Percentiles rank a stretch among this genome's conserved stretches.
phyloP scores from a whole-genome alignment of 2,329 filamentous ascomycete genomes.

The Epichloe baconii region DNA sequence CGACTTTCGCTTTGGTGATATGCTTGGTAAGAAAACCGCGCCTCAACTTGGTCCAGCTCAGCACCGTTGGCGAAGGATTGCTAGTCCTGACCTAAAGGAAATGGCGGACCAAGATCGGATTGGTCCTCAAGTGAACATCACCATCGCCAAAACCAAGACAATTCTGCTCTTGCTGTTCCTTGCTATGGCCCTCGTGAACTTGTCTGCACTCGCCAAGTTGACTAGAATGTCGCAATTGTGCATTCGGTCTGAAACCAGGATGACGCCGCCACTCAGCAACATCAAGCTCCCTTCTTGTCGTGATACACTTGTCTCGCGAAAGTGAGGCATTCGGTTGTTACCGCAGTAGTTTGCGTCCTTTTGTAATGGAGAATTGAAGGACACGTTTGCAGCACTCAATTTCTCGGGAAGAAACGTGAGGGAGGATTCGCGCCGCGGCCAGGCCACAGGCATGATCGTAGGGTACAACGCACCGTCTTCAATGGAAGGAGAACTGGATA shows the following conservation, averaged over 20 bases:
- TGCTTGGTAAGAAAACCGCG: not conserved
- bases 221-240: conserved; percentile 15
- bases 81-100: conserved; percentile 2
- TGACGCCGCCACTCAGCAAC: conserved; percentile 11
- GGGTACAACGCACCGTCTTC: conserved; percentile 83
- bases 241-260: conserved; percentile 20
- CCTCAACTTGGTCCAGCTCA: not conserved
- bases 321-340: conserved; percentile 18
- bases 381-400: conserved; percentile 15
- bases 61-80: not conserved
- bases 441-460: conserved; percentile 21
- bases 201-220: conserved; percentile 25
- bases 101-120: not conserved
- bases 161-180: conserved; percentile 16
- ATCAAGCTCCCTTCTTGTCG: not conserved
- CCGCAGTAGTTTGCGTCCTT: conserved; percentile 15
- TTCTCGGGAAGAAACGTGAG: conserved; percentile 21
- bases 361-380: conserved; percentile 21
- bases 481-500: conserved; percentile 96
- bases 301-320: conserved; percentile 11
- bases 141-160: not conserved
- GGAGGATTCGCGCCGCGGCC: conserved; percentile 32
- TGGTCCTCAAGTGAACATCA: not conserved
- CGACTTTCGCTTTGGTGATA: not conserved
- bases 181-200: conserved; percentile 9